These are phyloP conservation scores for Chlamydomonas sp. DNA, from an alignment of 139 green algal species.

Conservation along the genomic window DNA sequence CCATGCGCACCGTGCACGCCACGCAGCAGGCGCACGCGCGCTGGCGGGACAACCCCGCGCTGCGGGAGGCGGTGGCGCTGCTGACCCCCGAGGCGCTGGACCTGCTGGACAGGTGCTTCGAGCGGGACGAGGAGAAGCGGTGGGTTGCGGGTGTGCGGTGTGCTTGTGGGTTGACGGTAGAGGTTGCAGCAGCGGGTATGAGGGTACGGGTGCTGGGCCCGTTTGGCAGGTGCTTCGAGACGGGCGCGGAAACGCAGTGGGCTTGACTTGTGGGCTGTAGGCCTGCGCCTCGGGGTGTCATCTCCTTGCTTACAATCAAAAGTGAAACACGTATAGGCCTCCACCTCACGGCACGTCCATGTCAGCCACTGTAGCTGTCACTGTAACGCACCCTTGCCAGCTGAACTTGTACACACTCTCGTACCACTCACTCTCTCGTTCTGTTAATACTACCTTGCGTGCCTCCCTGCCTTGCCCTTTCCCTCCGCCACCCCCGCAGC, in stretches of 20 bases:
- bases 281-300: too few species aligned
- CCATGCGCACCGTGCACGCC: slow-evolving; percentile 37
- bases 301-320: too few species aligned
- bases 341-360: too few species aligned
- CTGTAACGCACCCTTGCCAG: too few species aligned
- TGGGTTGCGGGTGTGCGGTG: background rate
- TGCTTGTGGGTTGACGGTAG: too few species aligned
- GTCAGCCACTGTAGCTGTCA: too few species aligned
- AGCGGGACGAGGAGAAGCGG: slow-evolving; percentile 54
- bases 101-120: slow-evolving; percentile 65
- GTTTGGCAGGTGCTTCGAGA: slow-evolving; percentile 58
- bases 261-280: too few species aligned
- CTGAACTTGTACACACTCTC: too few species aligned
- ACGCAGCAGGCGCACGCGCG: slow-evolving; percentile 25
- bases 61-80: slow-evolving; percentile 40
- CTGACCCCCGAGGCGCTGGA: slow-evolving; percentile 43
- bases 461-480: background rate
- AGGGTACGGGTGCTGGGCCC: slow-evolving; percentile 15
- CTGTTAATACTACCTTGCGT: too few species aligned
- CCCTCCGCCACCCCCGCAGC: background rate
- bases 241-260: slow-evolving; percentile 34
- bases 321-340: too few species aligned
- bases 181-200: too few species aligned
- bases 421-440: too few species aligned
- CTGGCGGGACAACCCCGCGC: slow-evolving; percentile 38